Percentiles rank a stretch among this genome's conserved stretches.
Conservation (phyloP, 179 eudicot species). For the Drosera spatulata region DNA sequence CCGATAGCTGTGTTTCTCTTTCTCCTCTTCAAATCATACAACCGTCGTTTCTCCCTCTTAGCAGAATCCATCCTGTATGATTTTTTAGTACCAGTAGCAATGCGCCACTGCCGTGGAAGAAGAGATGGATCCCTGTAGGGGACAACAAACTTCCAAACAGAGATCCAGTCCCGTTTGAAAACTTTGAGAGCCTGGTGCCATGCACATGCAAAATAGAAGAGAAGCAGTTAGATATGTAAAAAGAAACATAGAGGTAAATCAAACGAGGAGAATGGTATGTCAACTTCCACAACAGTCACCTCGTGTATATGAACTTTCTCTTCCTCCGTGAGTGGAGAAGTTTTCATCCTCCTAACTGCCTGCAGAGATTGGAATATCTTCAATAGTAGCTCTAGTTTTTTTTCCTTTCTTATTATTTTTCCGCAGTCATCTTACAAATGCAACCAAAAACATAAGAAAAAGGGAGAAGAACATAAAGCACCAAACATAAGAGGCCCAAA, state of each 20-base stretch:
- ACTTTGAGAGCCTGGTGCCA: conserved; percentile 53
- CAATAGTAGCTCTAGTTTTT: too few species aligned
- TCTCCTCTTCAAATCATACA: conserved; percentile 60
- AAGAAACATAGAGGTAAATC: too few species aligned
- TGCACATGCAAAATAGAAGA: not conserved
- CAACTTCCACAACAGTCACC: conserved; percentile 24
- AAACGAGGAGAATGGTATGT: too few species aligned
- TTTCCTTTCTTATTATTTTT: too few species aligned
- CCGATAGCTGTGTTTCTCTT: conserved; percentile 26
- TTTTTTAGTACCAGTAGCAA: conserved; percentile 82
- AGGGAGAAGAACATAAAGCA: too few species aligned
- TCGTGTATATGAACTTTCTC: conserved; percentile 65
- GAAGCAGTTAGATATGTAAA: too few species aligned
- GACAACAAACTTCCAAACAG: conserved; percentile 72
- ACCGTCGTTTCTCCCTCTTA: conserved; percentile 54
- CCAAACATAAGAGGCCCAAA: too few species aligned
- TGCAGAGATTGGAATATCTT: conserved; percentile 20
- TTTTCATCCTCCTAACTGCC: conserved; percentile 82
- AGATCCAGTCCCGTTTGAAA: conserved; percentile 74
- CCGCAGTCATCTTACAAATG: too few species aligned
- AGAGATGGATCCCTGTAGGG: conserved; percentile 91
- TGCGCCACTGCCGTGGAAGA: conserved; percentile 95
- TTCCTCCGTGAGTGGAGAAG: conserved; percentile 71
- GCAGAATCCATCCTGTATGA: conserved; percentile 57
- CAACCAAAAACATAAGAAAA: too few species aligned